phyloP scores from a whole-genome alignment of 768 basidiomycete species.

The Amanita molliuscula region DNA sequence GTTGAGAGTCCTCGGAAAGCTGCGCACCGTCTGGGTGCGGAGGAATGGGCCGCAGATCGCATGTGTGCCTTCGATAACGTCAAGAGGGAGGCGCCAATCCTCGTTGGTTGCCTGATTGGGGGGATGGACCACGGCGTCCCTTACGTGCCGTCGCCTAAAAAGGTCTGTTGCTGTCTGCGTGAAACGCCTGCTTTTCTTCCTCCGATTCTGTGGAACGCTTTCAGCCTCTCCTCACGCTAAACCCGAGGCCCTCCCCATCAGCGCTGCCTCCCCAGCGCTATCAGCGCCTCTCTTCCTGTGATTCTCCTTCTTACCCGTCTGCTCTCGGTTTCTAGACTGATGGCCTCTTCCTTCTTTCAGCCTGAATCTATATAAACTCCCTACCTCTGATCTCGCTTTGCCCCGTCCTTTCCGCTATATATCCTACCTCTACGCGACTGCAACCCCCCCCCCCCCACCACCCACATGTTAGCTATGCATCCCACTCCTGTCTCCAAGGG shows the following conservation, averaged over 20 bases:
- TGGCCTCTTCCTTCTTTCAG: background rate
- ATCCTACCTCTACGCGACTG: background rate
- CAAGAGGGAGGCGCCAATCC: constrained; percentile 21
- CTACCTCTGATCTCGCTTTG: background rate
- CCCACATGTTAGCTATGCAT: constrained; percentile 1
- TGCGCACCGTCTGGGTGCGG: no score
- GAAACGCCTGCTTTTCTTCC: constrained; percentile 12
- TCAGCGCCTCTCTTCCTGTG: background rate
- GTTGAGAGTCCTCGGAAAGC: background rate
- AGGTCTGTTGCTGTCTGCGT: constrained; percentile 5
- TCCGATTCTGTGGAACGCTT: constrained; percentile 8
- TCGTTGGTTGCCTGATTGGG: constrained; percentile 13
- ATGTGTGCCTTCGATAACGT: constrained; percentile 11
- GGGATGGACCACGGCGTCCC: constrained; percentile 16
- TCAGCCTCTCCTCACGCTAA: constrained; percentile 2
- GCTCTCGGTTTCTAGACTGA: constrained; percentile 3
- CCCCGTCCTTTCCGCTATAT: background rate
- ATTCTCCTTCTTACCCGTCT: background rate
- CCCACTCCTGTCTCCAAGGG: background rate
- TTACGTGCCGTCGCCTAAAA: constrained; percentile 11
- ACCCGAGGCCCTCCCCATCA: constrained; percentile 4
- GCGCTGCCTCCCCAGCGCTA: background rate
- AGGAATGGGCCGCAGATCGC: constrained; percentile 16
- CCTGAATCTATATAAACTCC: background rate
- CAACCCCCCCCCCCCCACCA: background rate